phyloP scores from a whole-genome alignment of 2,329 filamentous ascomycete species.

The Scytalidium lignicola region DNA sequence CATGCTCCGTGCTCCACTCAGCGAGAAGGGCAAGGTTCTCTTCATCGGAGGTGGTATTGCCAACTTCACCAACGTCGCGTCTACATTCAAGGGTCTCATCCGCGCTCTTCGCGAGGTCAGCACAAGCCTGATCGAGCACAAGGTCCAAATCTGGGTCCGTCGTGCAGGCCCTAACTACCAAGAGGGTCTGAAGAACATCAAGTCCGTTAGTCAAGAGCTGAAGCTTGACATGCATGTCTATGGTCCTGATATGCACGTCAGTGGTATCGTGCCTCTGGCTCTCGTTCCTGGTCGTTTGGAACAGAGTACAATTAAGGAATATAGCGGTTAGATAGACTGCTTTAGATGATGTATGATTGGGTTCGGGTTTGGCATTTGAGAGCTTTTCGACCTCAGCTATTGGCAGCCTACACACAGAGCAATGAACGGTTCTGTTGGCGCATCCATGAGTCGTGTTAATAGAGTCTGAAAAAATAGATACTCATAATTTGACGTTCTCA shows the following conservation, averaged over 20 bases:
- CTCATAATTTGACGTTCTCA: constrained; percentile 18
- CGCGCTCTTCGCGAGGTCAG: constrained; percentile 88
- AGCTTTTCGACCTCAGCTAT: constrained; percentile 16
- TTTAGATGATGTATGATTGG: constrained; percentile 6
- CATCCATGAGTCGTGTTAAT: constrained; percentile 16
- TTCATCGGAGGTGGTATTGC: constrained; percentile 99
- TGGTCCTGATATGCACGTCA: constrained; percentile 80
- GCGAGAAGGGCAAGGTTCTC: constrained; percentile 91
- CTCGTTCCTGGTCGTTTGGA: constrained; percentile 64
- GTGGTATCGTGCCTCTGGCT: constrained; percentile 90
- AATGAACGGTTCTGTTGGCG: constrained; percentile 11
- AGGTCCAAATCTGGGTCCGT: constrained; percentile 94
- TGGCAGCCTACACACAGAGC: constrained; percentile 1
- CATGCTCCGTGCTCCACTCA: constrained; percentile 85
- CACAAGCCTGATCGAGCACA: constrained; percentile 85
- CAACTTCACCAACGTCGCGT: constrained; percentile 99
- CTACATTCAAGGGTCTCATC: constrained; percentile 99
- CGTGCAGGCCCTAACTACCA: constrained; percentile 96
- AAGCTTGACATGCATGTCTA: constrained; percentile 92
- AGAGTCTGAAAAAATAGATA: constrained; percentile 25
- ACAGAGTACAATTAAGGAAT: constrained; percentile 56
- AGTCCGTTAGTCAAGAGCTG: constrained; percentile 89
- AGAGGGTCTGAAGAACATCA: constrained; percentile 99
- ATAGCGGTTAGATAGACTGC: constrained; percentile 28
- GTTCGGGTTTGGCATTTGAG: constrained; percentile 10